Evolutionary conservation across 2,329 filamentous ascomycete species (phyloP).

Genomic region (Paracamarosporium sp.): DNA sequence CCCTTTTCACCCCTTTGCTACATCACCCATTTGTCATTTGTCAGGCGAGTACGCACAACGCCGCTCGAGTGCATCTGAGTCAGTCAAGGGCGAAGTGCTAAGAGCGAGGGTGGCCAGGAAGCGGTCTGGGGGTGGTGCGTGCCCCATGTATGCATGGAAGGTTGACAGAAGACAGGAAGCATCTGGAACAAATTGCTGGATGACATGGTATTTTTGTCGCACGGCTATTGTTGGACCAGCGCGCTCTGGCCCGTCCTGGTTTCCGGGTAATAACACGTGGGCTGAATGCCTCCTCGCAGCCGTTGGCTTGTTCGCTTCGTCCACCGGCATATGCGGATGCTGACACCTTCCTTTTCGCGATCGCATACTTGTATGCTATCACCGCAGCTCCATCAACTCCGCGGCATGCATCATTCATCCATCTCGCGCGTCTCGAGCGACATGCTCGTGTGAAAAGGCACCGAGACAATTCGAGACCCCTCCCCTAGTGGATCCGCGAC

Average conservation of each 20-base stretch:
- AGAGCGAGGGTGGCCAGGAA: neutral
- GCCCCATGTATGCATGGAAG: constrained; percentile 5
- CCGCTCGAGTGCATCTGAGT: neutral
- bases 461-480: neutral
- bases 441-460: neutral
- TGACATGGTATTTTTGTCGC: constrained; percentile 2
- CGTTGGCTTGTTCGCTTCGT: constrained; percentile 2
- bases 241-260: constrained; percentile 8
- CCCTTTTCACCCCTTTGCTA: neutral
- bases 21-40: neutral
- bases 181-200: neutral
- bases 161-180: neutral
- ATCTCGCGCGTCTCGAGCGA: neutral
- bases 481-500: constrained; percentile 12
- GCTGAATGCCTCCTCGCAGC: neutral
- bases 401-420: neutral
- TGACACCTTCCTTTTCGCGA: constrained; percentile 4
- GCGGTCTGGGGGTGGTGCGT: constrained; percentile 2
- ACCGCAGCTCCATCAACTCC: neutral
- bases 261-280: constrained; percentile 15
- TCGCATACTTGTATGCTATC: neutral
- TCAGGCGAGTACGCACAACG: neutral
- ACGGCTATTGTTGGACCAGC: neutral
- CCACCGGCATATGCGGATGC: constrained; percentile 1
- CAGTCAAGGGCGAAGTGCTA: neutral